Evolutionary conservation across 257 asterid species (phyloP), one percentile per base, ranked within the genome.

Genomic region (Orobanche coerulescens): DNA sequence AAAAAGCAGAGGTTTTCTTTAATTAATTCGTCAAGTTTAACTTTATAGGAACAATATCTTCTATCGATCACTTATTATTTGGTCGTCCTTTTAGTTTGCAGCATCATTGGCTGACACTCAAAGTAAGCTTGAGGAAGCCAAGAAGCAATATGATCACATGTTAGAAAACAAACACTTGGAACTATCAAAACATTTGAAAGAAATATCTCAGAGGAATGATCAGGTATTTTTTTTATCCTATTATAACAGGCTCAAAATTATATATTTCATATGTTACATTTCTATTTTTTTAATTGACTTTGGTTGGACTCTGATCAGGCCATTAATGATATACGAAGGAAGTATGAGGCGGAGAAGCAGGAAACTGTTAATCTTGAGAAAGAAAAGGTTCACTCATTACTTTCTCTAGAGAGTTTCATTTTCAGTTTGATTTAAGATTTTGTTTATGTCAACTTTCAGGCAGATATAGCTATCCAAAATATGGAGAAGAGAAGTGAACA

Each of bases 131-230:
- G 70, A 76, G 61, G 94, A 89, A 69, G 93, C 96, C 66, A 86
- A 83, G 80, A 89, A 82, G 85, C 82, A 84, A 65, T 71, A 80
- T 64, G 84, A 93, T 66, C 97, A 78, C 72, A 89, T 86, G 97
- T 75, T 89, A 73, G 96, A 93, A 75, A 84, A 79, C 79, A 89
- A 86, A 73, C 96, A 93, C 15, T 65, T 78, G 36, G 99, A 93
- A 70, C 78, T 93, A 64, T 93, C 96, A n/a, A 89, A 82, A 74
- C 92, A 89, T 76, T 73, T 93, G 81, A 93, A 93, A 75, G 99
- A 93, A 77, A 84, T 93, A 74, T 93, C 99, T 62, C 95, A 78
- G 75, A 84, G 80, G 72, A 93, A 89, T 76, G 98, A 93, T 71
- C 91, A 84, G 97, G 98, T 88, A 52, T 52, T 52, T 42, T 62